phyloP scores from a whole-genome alignment of 768 basidiomycete species.

The Boletus rufocinnamomeus region DNA sequence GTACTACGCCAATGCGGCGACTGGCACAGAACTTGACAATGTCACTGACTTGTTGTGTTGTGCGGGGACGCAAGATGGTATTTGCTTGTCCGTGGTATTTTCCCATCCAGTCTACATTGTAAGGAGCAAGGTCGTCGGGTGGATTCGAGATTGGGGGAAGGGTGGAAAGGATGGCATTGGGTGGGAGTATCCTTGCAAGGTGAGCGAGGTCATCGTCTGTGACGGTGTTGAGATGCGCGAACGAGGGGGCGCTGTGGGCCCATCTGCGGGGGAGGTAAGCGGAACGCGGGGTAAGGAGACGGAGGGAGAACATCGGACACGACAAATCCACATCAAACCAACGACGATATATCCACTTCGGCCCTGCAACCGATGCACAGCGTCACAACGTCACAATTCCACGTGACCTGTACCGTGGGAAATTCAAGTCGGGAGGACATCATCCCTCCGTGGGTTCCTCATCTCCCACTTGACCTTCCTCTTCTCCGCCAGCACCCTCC shows the following conservation, averaged over 20 bases:
- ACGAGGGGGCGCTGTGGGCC: constrained; percentile 24
- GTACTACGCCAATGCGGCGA: constrained; percentile 84
- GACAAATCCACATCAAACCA: background rate
- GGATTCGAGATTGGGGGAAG: constrained; percentile 50
- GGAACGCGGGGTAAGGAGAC: background rate
- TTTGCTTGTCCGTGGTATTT: constrained; percentile 86
- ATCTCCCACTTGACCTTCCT: constrained; percentile 6
- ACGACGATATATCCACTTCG: background rate
- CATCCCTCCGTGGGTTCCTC: constrained; percentile 3
- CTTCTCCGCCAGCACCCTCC: background rate
- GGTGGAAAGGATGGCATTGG: constrained; percentile 67
- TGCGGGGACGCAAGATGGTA: constrained; percentile 87
- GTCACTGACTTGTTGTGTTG: constrained; percentile 83
- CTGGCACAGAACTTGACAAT: constrained; percentile 87
- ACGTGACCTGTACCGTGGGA: constrained; percentile 22
- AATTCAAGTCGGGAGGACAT: constrained; percentile 4
- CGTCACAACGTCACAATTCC: background rate
- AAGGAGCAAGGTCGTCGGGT: constrained; percentile 69
- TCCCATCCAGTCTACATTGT: constrained; percentile 95
- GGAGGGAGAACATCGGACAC: constrained; percentile 8
- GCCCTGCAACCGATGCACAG: background rate
- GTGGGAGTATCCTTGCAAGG: constrained; percentile 65
- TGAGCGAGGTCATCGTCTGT: constrained; percentile 61
- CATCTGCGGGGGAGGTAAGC: constrained; percentile 12
- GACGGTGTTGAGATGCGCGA: constrained; percentile 48